A percentile compares a stretch with the other conserved stretches of the same genome.
These are phyloP conservation scores for Geosmithia morbida DNA, from an alignment of 2,329 filamentous ascomycete species.

Conservation along the genomic window DNA sequence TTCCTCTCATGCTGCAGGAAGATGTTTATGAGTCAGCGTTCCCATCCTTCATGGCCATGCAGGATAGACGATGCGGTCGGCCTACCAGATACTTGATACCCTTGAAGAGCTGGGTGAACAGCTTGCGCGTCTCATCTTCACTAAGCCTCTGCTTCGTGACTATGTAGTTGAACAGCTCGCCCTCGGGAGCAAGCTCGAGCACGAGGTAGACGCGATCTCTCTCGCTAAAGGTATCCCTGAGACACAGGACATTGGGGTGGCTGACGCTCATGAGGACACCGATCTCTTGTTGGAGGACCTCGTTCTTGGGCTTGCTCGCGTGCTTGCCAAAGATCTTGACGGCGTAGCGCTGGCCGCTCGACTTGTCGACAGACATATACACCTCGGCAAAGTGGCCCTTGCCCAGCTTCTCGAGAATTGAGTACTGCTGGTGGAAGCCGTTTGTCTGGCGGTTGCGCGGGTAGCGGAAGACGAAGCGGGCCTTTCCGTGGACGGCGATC, in stretches of 20 bases:
- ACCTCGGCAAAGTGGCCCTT: slow-evolving; percentile 95
- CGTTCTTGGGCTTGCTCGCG: slow-evolving; percentile 64
- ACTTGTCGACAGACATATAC: slow-evolving; percentile 78
- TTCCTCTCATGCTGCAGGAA: slow-evolving; percentile 96
- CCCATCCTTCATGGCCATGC: not conserved
- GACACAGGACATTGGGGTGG: slow-evolving; percentile 80
- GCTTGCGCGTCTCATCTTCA: slow-evolving; percentile 69
- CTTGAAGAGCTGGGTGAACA: slow-evolving; percentile 85
- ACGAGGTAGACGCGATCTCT: slow-evolving; percentile 81
- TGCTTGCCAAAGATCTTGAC: slow-evolving; percentile 92
- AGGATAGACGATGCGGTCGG: slow-evolving; percentile 3
- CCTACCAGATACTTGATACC: slow-evolving; percentile 88
- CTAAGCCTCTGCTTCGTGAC: slow-evolving; percentile 79
- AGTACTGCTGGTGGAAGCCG: slow-evolving; percentile 77
- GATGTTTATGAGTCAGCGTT: too few species aligned
- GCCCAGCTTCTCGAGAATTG: slow-evolving; percentile 68
- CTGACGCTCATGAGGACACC: slow-evolving; percentile 94
- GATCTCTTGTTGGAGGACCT: slow-evolving; percentile 88
- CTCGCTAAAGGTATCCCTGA: slow-evolving; percentile 94
- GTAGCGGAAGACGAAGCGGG: slow-evolving; percentile 84
- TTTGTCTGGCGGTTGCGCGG: slow-evolving; percentile 61
- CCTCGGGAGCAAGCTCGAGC: slow-evolving; percentile 78
- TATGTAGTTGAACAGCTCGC: slow-evolving; percentile 92
- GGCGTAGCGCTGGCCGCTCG: slow-evolving; percentile 67
- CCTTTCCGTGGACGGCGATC: slow-evolving; percentile 72